phyloP scores from a whole-genome alignment of 192 early-diverging fungal species.

The Coemansia sp. region DNA sequence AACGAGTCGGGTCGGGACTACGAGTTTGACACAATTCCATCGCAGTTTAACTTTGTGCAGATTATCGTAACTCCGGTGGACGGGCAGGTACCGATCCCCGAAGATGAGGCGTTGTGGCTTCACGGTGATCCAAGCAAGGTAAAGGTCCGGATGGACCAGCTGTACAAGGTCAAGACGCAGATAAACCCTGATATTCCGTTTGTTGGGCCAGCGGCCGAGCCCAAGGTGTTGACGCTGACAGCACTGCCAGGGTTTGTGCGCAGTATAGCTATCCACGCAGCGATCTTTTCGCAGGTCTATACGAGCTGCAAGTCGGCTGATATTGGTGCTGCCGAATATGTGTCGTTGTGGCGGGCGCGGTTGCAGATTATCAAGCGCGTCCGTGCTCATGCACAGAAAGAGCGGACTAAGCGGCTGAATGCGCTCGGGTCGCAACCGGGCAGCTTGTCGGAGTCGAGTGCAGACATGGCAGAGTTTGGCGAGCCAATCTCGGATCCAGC shows the following conservation, averaged over 20 bases:
- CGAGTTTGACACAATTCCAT: slow-evolving; percentile 85
- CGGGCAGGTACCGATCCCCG: slow-evolving; percentile 58
- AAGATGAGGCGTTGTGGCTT: slow-evolving; percentile 55
- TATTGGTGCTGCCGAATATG: slow-evolving; percentile 59
- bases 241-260: slow-evolving; percentile 80
- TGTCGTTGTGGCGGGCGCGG: slow-evolving; percentile 88
- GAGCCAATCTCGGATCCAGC: slow-evolving; percentile 26
- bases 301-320: slow-evolving; percentile 63
- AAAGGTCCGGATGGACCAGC: slow-evolving; percentile 17
- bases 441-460: background rate
- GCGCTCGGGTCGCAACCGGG: background rate
- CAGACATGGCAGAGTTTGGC: slow-evolving; percentile 26
- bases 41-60: slow-evolving; percentile 95
- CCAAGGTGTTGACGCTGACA: slow-evolving; percentile 78
- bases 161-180: slow-evolving; percentile 68
- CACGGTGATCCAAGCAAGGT: slow-evolving; percentile 11
- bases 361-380: slow-evolving; percentile 88
- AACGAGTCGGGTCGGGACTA: slow-evolving; percentile 85
- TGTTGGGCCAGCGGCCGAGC: slow-evolving; percentile 74
- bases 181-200: slow-evolving; percentile 77
- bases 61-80: slow-evolving; percentile 89
- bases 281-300: slow-evolving; percentile 88
- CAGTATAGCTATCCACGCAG: slow-evolving; percentile 81
- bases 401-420: slow-evolving; percentile 14
- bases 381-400: slow-evolving; percentile 23